phyloP scores from a whole-genome alignment of 371 early-diverging fungal species.

The Rhizopus delemar region DNA sequence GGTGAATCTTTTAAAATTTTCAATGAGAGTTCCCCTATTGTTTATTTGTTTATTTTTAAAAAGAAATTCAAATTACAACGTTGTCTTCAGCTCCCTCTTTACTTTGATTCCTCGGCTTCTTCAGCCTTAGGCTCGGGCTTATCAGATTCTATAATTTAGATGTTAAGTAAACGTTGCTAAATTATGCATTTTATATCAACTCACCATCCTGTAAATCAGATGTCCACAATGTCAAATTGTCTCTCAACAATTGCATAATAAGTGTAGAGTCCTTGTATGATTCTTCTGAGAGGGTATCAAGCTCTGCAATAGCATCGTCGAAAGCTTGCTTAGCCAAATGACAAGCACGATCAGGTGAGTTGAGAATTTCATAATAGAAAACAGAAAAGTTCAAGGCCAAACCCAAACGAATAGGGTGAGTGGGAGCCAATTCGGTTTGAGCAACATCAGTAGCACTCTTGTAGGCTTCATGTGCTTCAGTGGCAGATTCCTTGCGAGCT shows the following conservation, averaged over 20 bases:
- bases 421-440: conserved; percentile 91
- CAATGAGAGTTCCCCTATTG: background rate
- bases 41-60: background rate
- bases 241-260: conserved; percentile 99
- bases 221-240: conserved; percentile 99
- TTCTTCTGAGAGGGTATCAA: conserved; percentile 98
- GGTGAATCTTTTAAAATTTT: too few relatives aligned
- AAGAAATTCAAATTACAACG: background rate
- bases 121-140: conserved; percentile 46
- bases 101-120: conserved; percentile 48
- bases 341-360: conserved; percentile 98
- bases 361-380: conserved; percentile 99
- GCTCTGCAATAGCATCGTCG: conserved; percentile 99
- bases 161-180: too few relatives aligned
- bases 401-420: conserved; percentile 99
- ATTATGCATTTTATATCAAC: background rate
- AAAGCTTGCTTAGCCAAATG: conserved; percentile 99
- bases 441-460: conserved; percentile 96
- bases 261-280: conserved; percentile 99
- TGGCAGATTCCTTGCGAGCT: conserved; percentile 86
- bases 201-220: conserved; percentile 89
- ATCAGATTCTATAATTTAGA: conserved; percentile 32
- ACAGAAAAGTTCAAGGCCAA: conserved; percentile 99
- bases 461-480: conserved; percentile 94
- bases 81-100: conserved; percentile 8